Evolutionary conservation across 1,139 yeast genomes (phyloP).

Genomic region (Hemisphaericaspora xylofermentans): DNA sequence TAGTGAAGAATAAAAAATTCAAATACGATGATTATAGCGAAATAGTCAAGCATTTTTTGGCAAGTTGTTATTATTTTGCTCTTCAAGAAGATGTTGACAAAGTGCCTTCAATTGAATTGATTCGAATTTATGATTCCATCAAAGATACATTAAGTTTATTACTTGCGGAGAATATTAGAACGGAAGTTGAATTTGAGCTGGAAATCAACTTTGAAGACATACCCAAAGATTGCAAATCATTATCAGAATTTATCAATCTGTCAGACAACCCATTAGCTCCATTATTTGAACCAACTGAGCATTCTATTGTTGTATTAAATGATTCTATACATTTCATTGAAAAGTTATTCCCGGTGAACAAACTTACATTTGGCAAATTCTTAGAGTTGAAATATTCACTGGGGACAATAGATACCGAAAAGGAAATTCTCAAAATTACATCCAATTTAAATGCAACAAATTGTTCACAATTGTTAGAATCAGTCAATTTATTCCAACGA

Average conservation of each 20-base stretch:
- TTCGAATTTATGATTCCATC: slow-evolving; percentile 31
- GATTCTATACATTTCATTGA: slow-evolving; percentile 40
- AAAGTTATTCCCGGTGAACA: slow-evolving; percentile 41
- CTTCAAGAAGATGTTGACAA: slow-evolving; percentile 16
- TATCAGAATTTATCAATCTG: background rate
- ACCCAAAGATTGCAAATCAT: background rate
- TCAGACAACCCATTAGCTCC: slow-evolving; percentile 17
- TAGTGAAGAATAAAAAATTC: slow-evolving; percentile 16
- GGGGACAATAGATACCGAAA: slow-evolving; percentile 20
- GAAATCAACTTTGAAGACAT: slow-evolving; percentile 2
- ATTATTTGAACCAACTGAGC: slow-evolving; percentile 23
- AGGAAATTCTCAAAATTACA: slow-evolving; percentile 31
- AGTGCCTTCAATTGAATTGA: slow-evolving; percentile 29
- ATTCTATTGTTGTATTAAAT: slow-evolving; percentile 21
- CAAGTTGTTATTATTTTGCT: slow-evolving; percentile 29
- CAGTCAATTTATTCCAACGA: slow-evolving; percentile 25
- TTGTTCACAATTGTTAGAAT: slow-evolving; percentile 25
- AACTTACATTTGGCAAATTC: slow-evolving; percentile 37
- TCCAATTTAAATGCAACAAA: slow-evolving; percentile 34
- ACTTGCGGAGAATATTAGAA: slow-evolving; percentile 8
- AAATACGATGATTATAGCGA: slow-evolving; percentile 13
- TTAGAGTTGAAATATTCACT: slow-evolving; percentile 28
- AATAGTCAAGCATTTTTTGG: slow-evolving; percentile 23
- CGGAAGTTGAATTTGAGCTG: background rate
- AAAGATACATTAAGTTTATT: slow-evolving; percentile 22